phyloP scores from a whole-genome alignment of 2,329 filamentous ascomycete species.

The Neurospora sp. region DNA sequence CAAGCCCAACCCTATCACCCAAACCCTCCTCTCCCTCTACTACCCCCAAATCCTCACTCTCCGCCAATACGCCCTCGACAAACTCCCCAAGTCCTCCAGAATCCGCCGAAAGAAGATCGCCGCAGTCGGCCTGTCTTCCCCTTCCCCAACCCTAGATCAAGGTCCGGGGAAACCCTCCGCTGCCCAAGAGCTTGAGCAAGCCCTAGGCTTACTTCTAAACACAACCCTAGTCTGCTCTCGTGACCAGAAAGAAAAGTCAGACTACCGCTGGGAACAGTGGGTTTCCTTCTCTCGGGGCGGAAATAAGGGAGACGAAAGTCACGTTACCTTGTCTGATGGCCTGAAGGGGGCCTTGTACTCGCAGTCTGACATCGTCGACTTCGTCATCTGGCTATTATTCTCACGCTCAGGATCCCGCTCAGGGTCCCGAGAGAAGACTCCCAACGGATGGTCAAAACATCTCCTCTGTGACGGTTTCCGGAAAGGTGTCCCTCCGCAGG shows the following conservation, averaged over 20 bases:
- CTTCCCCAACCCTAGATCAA: too few relatives aligned
- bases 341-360: slow-evolving; percentile 36
- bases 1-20: slow-evolving; percentile 24
- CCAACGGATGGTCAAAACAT: slow-evolving; percentile 44
- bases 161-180: too few relatives aligned
- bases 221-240: slow-evolving; percentile 53
- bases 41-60: slow-evolving; percentile 58
- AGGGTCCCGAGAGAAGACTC: slow-evolving; percentile 9
- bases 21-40: slow-evolving; percentile 58
- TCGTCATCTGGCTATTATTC: slow-evolving; percentile 69
- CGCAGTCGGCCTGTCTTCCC: slow-evolving; percentile 25
- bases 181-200: too few relatives aligned
- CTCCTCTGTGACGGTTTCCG: slow-evolving; percentile 78
- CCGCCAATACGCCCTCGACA: slow-evolving; percentile 58
- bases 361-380: slow-evolving; percentile 67
- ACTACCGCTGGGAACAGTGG: slow-evolving; percentile 45
- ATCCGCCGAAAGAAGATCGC: slow-evolving; percentile 47
- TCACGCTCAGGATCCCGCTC: slow-evolving; percentile 22
- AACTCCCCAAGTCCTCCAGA: slow-evolving; percentile 57
- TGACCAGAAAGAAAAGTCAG: slow-evolving; percentile 8
- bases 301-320: slow-evolving; percentile 43
- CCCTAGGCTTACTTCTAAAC: slow-evolving; percentile 54
- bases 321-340: slow-evolving; percentile 40
- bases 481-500: slow-evolving; percentile 23
- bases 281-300: slow-evolving; percentile 45